These are phyloP conservation scores for Acmispon strigosus DNA, from an alignment of 306 rosid species.

Conservation along the genomic window DNA sequence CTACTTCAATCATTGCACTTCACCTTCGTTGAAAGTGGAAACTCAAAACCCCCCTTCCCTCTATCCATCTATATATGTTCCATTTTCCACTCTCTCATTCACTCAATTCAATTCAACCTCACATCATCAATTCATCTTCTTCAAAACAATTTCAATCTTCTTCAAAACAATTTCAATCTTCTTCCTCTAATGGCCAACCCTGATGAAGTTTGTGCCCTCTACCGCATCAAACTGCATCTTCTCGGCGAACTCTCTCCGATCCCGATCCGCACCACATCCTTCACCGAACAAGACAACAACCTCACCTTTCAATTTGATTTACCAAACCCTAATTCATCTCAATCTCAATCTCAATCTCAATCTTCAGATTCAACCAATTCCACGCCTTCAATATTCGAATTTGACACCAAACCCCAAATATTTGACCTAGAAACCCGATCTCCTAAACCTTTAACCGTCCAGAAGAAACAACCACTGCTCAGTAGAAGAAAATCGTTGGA, in stretches of 20 bases:
- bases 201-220: constrained; percentile 31
- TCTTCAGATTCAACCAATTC: constrained; percentile 30
- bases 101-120: constrained; percentile 14
- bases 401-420: too few relatives aligned
- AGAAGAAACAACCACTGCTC: background rate
- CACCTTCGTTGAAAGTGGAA: background rate
- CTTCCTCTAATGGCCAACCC: constrained; percentile 30
- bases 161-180: background rate
- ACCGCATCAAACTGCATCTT: constrained; percentile 50
- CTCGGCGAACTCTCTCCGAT: constrained; percentile 56
- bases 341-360: constrained; percentile 20
- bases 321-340: constrained; percentile 7
- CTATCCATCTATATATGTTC: background rate
- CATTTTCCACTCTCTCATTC: constrained; percentile 7
- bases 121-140: background rate
- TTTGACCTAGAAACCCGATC: constrained; percentile 2
- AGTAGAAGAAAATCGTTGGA: constrained; percentile 41
- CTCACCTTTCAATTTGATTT: background rate
- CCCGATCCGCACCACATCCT: constrained; percentile 13
- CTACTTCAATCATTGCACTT: background rate
- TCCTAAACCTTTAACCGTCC: background rate
- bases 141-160: background rate
- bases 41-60: background rate
- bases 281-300: background rate
- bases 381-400: background rate